These are phyloP conservation scores for Sambucus nigra DNA, from an alignment of 129 eudicot species.

Conservation along the genomic window DNA sequence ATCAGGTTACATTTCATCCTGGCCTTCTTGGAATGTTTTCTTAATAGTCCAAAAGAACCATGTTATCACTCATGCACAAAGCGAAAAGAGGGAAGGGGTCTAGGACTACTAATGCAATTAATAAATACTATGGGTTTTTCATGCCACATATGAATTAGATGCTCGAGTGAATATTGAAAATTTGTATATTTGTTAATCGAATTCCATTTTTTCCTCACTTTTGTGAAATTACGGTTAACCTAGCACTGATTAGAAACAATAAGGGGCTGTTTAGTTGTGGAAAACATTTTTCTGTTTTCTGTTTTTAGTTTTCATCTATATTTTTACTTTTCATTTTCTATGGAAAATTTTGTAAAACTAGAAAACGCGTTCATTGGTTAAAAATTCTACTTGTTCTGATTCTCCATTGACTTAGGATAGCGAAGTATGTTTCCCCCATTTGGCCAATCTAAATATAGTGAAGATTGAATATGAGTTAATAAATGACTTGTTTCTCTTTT, in stretches of 20 bases:
- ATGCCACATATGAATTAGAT: too few species aligned
- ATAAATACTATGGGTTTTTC: background rate
- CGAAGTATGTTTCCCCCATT: background rate
- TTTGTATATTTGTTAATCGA: too few species aligned
- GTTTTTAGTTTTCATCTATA: too few species aligned
- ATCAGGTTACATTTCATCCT: conserved; percentile 62
- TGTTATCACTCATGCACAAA: background rate
- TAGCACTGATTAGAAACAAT: background rate
- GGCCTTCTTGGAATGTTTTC: conserved; percentile 2
- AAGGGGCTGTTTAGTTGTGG: too few species aligned
- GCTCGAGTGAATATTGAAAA: too few species aligned
- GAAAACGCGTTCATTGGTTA: too few species aligned
- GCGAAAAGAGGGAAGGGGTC: background rate
- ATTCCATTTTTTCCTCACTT: background rate
- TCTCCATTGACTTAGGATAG: background rate
- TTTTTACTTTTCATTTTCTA: too few species aligned
- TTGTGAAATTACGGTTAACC: background rate
- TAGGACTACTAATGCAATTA: background rate
- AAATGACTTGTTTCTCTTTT: background rate
- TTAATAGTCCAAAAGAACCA: background rate
- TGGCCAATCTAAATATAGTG: background rate
- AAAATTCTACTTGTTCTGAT: background rate
- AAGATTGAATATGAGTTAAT: background rate
- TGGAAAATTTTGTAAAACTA: too few species aligned
- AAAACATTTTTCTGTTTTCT: too few species aligned